A percentile compares a stretch with the other conserved stretches of the same genome.
Conservation (phyloP, 129 eudicot genomes). For the Lonicera japonica region DNA sequence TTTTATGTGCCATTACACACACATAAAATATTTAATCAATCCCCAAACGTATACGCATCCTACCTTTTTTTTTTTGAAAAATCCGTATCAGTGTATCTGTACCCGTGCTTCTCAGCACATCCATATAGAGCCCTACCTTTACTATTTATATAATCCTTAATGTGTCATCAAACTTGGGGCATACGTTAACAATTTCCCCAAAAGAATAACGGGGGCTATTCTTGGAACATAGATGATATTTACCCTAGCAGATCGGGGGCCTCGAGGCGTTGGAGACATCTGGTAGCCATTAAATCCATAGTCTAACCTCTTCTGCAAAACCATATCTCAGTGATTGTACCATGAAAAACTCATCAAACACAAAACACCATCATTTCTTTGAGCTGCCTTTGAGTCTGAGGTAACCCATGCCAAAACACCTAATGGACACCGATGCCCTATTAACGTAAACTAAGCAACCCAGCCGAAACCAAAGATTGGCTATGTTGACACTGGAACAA, state of each 20-base stretch:
- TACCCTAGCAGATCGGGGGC: constrained; percentile 94
- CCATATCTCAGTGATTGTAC: constrained; percentile 60
- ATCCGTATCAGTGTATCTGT: no score
- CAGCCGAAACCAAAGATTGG: not conserved
- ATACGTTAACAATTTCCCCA: no score
- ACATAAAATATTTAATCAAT: no score
- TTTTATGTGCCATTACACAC: no score
- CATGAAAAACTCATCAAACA: constrained; percentile 27
- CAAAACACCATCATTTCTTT: constrained; percentile 18
- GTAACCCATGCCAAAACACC: constrained; percentile 1
- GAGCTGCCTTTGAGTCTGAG: constrained; percentile 2
- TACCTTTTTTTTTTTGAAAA: no score
- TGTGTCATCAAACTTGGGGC: no score
- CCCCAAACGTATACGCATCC: no score
- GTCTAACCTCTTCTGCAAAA: constrained; percentile 64
- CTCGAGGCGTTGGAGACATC: constrained; percentile 79
- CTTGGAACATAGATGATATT: constrained; percentile 1
- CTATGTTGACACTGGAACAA: no score
- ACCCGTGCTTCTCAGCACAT: no score
- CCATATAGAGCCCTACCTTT: no score
- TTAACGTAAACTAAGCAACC: not conserved
- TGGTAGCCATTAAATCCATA: constrained; percentile 81
- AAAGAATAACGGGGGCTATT: no score
- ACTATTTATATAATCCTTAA: no score
- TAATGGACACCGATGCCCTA: not conserved